phyloP scores from a whole-genome alignment of 192 early-diverging fungal genomes.

The Coemansia sp. region DNA sequence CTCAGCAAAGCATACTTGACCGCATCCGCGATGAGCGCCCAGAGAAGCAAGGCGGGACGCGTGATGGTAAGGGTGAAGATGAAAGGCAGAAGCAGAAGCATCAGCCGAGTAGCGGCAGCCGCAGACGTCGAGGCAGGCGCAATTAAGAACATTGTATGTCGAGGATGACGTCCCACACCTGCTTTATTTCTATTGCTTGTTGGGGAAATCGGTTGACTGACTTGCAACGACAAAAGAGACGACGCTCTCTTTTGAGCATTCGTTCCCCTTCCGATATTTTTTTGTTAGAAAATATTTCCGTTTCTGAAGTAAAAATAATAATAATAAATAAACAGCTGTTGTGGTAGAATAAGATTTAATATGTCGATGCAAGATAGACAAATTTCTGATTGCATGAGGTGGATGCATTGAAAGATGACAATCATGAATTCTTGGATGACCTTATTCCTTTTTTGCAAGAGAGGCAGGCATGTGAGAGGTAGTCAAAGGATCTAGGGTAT shows the following conservation, averaged over 20 bases:
- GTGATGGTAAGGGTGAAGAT: background rate
- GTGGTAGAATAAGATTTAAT: no score
- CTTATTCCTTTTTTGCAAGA: background rate
- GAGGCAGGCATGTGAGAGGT: background rate
- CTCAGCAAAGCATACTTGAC: slow-evolving; percentile 25
- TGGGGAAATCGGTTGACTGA: background rate
- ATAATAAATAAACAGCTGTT: no score
- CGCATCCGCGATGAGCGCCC: slow-evolving; percentile 36
- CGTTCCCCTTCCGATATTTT: no score
- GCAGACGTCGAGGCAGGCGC: slow-evolving; percentile 25
- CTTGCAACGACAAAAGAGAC: no score
- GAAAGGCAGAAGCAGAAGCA: slow-evolving; percentile 1
- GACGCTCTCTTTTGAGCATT: no score
- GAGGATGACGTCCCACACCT: background rate
- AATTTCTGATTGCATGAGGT: no score
- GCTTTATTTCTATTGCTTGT: background rate
- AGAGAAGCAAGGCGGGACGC: slow-evolving; percentile 3
- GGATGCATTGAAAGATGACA: no score
- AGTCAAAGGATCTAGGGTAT: background rate
- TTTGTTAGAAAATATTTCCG: no score
- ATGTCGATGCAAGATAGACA: no score
- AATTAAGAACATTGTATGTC: slow-evolving; percentile 4
- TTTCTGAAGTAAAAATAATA: no score
- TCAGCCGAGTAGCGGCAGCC: slow-evolving; percentile 4
- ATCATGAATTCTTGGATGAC: no score